Evolutionary conservation across 345 rosid genomes (phyloP).

Genomic region (Citrus sp.): DNA sequence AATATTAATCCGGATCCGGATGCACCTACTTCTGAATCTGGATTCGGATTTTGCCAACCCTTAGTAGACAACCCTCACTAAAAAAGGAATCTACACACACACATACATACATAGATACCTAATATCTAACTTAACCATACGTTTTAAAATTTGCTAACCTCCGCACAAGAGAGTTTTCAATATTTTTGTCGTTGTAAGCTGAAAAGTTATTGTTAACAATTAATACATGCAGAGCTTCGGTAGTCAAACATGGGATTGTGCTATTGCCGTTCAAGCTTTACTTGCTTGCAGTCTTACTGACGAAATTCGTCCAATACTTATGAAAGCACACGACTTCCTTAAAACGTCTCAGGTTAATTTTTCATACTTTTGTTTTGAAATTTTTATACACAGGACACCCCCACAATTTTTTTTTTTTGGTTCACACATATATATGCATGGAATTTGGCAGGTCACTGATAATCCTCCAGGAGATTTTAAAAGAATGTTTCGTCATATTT

Average conservation of each 20-base stretch:
- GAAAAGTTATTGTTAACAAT: neutral
- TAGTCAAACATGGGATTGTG: constrained; percentile 51
- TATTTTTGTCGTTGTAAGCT: neutral
- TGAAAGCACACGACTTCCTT: constrained; percentile 69
- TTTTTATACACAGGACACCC: no score
- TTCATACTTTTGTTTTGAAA: neutral
- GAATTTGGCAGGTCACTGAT: constrained; percentile 18
- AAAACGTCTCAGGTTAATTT: constrained; percentile 61
- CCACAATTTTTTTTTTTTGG: no score
- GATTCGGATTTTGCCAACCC: no score
- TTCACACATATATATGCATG: no score
- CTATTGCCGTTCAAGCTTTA: constrained; percentile 67
- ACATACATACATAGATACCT: rapidly evolving
- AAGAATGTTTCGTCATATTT: constrained; percentile 43
- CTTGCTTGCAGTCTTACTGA: constrained; percentile 47
- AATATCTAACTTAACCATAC: no score
- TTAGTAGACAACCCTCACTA: no score
- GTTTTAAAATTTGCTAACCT: no score
- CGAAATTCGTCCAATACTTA: constrained; percentile 53
- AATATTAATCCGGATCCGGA: no score
- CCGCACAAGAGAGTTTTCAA: no score
- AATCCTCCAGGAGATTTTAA: constrained; percentile 43
- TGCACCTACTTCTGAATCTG: no score
- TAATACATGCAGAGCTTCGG: constrained; percentile 35
- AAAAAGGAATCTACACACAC: no score